Conservation (phyloP, 495 filamentous ascomycete species). For the Xylaria bambusicola region DNA sequence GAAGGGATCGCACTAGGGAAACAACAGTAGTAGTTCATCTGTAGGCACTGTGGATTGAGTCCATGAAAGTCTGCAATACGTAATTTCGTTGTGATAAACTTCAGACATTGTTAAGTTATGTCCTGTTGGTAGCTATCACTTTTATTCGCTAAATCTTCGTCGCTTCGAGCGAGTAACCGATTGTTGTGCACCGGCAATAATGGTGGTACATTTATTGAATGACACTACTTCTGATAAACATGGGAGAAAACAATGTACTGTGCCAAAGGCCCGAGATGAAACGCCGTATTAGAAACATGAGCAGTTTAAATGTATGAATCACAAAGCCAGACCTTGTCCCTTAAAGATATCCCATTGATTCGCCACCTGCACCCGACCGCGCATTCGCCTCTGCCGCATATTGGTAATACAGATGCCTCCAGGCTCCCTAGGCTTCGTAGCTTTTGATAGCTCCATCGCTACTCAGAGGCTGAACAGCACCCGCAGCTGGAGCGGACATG, state of each 20-base stretch:
- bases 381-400: not conserved
- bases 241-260: conserved; percentile 1
- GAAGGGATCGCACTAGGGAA: not conserved
- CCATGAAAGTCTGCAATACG: too few species aligned
- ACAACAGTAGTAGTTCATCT: too few species aligned
- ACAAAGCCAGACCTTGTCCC: not conserved
- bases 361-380: conserved; percentile 11
- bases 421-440: conserved; percentile 44
- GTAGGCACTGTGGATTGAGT: too few species aligned
- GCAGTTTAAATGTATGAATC: not conserved
- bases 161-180: too few species aligned
- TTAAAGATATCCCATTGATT: conserved; percentile 4
- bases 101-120: too few species aligned
- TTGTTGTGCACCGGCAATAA: too few species aligned
- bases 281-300: conserved; percentile 16
- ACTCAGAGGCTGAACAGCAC: conserved; percentile 65
- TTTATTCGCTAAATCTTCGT: too few species aligned
- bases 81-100: too few species aligned
- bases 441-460: conserved; percentile 58
- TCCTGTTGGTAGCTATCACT: too few species aligned
- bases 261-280: conserved; percentile 3
- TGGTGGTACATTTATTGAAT: conserved; percentile 18
- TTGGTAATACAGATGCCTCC: too few species aligned
- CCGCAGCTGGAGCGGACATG: conserved; percentile 48
- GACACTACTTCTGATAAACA: conserved; percentile 7